Conservation (phyloP, 805 yeast genomes). For the Lachancea lanzarotensis region DNA sequence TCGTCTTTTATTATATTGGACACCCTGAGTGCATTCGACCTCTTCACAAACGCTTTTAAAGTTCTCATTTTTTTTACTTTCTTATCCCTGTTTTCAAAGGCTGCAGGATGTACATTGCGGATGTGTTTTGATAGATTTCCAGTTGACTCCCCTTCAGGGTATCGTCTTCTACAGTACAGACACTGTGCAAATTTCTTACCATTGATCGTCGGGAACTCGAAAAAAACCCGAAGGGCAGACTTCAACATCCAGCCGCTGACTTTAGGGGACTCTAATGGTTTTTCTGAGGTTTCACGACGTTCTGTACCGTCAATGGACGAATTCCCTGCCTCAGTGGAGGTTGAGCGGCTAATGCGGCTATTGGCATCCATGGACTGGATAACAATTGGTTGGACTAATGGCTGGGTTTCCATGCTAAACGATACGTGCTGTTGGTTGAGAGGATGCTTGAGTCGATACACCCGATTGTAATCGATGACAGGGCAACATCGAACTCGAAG, state of each 20-base stretch:
- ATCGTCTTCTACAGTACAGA: conserved; percentile 1
- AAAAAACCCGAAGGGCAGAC: not conserved
- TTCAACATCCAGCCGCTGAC: conserved; percentile 2
- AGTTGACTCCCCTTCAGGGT: conserved; percentile 1
- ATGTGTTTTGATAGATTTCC: conserved; percentile 3
- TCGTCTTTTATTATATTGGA: not conserved
- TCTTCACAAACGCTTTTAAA: not conserved
- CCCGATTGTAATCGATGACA: no score
- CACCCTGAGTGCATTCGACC: not conserved
- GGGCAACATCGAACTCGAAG: no score
- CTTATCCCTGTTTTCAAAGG: not conserved
- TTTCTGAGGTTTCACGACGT: not conserved
- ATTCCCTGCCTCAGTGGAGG: no score
- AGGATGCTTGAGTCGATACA: no score
- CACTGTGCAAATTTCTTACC: conserved; percentile 1
- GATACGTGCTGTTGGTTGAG: no score
- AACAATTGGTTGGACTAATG: no score
- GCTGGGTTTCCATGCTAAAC: no score
- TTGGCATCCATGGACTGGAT: no score
- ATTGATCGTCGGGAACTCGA: not conserved
- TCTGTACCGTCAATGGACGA: no score
- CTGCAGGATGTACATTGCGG: conserved; percentile 1
- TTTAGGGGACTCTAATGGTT: not conserved
- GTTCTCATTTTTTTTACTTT: not conserved
- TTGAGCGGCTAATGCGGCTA: no score